Base-by-base conservation (phyloP, 2,329 filamentous ascomycete genomes). In the Fusarium setosum region DNA sequence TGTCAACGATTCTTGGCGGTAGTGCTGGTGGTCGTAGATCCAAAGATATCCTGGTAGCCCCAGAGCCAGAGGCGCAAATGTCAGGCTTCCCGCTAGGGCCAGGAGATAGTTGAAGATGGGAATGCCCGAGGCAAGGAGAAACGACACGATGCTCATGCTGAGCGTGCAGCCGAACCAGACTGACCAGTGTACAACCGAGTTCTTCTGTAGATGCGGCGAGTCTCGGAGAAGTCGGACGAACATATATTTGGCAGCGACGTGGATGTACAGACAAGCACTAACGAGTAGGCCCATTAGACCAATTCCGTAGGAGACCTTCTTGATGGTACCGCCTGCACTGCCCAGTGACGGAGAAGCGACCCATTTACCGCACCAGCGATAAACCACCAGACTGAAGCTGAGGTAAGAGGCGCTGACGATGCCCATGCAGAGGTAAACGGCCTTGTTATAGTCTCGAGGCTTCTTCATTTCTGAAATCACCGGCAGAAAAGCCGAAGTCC, bases 391-490 rank as follows among this genome's bases (percentile, higher is more conserved):
- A 34, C 81, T 82, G 71, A 89, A 87, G 23, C 82, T 81, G 15
- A 89, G 78, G 68, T 90, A 90, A 0, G 83, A 83, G 0, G 82
- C 80, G 1, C 83, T 84, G 6, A 88, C 86, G 49, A 89, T 74
- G 13, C 74, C 77, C 86, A 88, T 88, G 74, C 84, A 87, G 15
- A 83, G 73, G 69, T 83, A 88, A 0, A 90, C 79, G 0, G 88
- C 83, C 73, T 59, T 59, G 24, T 45, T 37, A 17, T 54, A 59
- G 20, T 59, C 56, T 17, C 41, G 47, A 2, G 56, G 56, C 52
- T 86, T 89, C 32, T 20, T 80, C 87, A 91, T 91, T 76, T 91
- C 89, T 0, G 84, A 86, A 52, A 90, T 90, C 58, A 91, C 86
- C 5, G 87, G 86, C 2, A 90, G 76, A 69, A 90, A 90, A 2